A percentile compares a stretch with the other conserved stretches of the same genome.
These are phyloP conservation scores for Blastobotrys illinoisensis DNA, from an alignment of 1,139 yeast species.

Conservation along the genomic window DNA sequence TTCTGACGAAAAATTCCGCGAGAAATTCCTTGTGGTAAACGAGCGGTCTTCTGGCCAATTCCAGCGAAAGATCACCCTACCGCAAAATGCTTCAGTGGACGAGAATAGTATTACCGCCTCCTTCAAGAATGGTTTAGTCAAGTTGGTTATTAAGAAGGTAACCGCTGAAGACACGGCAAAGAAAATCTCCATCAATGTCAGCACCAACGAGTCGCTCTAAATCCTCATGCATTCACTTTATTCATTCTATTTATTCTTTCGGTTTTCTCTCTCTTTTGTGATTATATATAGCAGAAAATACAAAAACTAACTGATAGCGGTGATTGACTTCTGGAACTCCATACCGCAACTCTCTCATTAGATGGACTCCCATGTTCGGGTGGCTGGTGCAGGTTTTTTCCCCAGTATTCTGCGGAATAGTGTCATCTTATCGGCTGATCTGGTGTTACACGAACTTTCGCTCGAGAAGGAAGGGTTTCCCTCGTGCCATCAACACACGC, in stretches of 20 bases:
- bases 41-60: constrained; percentile 38
- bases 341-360: too few relatives aligned
- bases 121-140: constrained; percentile 47
- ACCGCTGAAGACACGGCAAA: constrained; percentile 16
- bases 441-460: neutral
- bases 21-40: constrained; percentile 10
- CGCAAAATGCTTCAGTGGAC: constrained; percentile 44
- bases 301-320: too few relatives aligned
- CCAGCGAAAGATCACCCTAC: constrained; percentile 50
- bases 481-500: neutral
- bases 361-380: too few relatives aligned
- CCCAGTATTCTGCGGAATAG: neutral
- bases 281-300: too few relatives aligned
- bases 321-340: too few relatives aligned
- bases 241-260: neutral
- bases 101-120: constrained; percentile 51
- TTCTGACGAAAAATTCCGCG: constrained; percentile 10
- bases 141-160: constrained; percentile 45
- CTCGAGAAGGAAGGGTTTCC: neutral
- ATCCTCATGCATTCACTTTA: too few relatives aligned
- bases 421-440: too few relatives aligned
- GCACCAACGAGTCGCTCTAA: constrained; percentile 1
- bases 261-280: too few relatives aligned
- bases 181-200: constrained; percentile 12
- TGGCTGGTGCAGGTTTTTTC: neutral